Conservation (phyloP, 805 yeast genomes). For the Metschnikowia corniflorae region DNA sequence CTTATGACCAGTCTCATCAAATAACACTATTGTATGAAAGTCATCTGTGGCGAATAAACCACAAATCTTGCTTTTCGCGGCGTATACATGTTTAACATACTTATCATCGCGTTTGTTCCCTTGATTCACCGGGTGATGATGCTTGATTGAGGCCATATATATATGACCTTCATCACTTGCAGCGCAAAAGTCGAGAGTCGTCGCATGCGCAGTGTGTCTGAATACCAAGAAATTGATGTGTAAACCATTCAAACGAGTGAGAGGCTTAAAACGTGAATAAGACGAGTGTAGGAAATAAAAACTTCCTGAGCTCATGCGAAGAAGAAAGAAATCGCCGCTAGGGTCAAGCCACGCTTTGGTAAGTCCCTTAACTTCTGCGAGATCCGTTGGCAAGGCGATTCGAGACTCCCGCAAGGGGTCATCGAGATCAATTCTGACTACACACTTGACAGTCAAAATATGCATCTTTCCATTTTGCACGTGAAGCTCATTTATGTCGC, state of each 20-base stretch:
- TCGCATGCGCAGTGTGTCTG: too few relatives aligned
- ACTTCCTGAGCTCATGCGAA: conserved; percentile 23
- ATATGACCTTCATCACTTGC: conserved; percentile 29
- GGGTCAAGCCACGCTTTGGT: conserved; percentile 38
- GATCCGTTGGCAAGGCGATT: conserved; percentile 22
- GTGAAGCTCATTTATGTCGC: conserved; percentile 22
- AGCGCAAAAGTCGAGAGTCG: too few relatives aligned
- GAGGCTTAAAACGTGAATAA: conserved; percentile 36
- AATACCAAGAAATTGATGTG: too few relatives aligned
- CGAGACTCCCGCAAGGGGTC: conserved; percentile 33
- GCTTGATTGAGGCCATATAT: conserved; percentile 25
- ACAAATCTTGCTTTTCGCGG: conserved; percentile 12
- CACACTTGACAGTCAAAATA: conserved; percentile 20
- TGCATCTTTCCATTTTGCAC: conserved; percentile 37
- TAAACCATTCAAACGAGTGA: conserved; percentile 47
- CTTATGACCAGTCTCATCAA: conserved; percentile 19
- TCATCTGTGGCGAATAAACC: conserved; percentile 22
- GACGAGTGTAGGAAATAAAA: conserved; percentile 45
- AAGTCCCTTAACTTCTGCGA: conserved; percentile 10
- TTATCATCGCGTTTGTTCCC: conserved; percentile 37
- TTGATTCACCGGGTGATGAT: conserved; percentile 25
- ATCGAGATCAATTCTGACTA: conserved; percentile 32
- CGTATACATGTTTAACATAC: conserved; percentile 27
- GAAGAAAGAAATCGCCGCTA: conserved; percentile 32
- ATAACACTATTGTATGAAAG: conserved; percentile 23